Evolutionary conservation across 163 green algal genomes (phyloP).

Genomic region (Chlamydomonas reinhardtii): DNA sequence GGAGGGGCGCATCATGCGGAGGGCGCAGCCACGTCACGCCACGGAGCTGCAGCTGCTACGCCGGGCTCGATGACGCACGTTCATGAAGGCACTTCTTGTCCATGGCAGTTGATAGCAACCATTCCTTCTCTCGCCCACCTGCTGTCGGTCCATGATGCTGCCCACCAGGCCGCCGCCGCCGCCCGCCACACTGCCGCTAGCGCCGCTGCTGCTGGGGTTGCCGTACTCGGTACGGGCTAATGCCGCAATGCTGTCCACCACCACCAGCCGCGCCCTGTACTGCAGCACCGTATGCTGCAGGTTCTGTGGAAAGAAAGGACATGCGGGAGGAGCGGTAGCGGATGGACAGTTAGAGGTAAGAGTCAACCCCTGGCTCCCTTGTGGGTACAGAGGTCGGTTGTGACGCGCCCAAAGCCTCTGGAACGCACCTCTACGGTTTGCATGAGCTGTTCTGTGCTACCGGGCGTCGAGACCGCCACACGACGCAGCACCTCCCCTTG

Average conservation of each 20-base stretch:
- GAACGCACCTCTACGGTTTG: constrained; percentile 3
- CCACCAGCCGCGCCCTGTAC: constrained; percentile 66
- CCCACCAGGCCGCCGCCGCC: constrained; percentile 8
- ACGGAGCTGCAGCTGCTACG: no score
- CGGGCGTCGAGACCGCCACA: constrained; percentile 2
- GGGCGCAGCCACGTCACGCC: no score
- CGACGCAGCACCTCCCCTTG: constrained; percentile 24
- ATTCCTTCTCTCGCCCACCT: constrained; percentile 17
- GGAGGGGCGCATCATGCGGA: no score
- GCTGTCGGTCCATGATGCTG: constrained; percentile 59
- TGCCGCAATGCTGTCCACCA: constrained; percentile 88
- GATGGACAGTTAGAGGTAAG: no score
- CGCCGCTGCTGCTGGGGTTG: background rate
- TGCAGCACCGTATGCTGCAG: constrained; percentile 21
- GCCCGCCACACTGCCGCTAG: background rate
- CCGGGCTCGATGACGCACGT: no score
- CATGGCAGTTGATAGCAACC: no score
- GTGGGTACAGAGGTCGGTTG: no score
- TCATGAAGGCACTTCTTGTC: no score
- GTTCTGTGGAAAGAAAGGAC: background rate
- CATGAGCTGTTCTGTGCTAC: constrained; percentile 16
- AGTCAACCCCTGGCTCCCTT: no score
- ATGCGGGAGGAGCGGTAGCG: no score
- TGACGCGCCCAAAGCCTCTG: no score
- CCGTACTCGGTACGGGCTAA: constrained; percentile 76